Conservation (phyloP, 2,329 filamentous ascomycete species). For the Fusarium tuaranense region DNA sequence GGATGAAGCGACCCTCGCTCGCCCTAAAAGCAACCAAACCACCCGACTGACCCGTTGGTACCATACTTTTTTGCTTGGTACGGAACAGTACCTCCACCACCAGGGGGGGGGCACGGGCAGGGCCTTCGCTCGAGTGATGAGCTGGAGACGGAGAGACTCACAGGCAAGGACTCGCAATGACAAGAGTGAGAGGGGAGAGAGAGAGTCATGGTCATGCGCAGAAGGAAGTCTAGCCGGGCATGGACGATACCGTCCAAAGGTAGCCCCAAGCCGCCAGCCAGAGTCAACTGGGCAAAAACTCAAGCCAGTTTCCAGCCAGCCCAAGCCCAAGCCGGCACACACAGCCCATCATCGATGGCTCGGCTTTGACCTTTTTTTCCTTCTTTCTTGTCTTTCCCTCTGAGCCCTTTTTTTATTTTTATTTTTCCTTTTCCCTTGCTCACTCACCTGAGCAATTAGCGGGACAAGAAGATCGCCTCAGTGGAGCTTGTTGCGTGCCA, state of each 20-base stretch:
- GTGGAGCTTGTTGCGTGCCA: conserved; percentile 8
- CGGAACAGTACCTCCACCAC: conserved; percentile 21
- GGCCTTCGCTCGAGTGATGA: not conserved
- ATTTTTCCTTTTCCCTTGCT: conserved; percentile 7
- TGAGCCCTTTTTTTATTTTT: not conserved
- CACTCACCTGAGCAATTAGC: conserved; percentile 7
- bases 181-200: not conserved
- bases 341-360: conserved; percentile 28
- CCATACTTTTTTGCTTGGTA: conserved; percentile 3
- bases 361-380: not conserved
- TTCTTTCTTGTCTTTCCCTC: not conserved
- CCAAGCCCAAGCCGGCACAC: conserved; percentile 28
- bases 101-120: not conserved
- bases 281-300: not conserved
- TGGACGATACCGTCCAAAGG: conserved; percentile 17
- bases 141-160: conserved; percentile 11
- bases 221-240: conserved; percentile 27
- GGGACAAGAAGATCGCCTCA: conserved; percentile 14
- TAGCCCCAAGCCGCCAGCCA: conserved; percentile 4
- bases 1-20: conserved; percentile 6
- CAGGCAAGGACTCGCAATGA: not conserved
- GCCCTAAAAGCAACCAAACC: conserved; percentile 15
- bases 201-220: conserved; percentile 33
- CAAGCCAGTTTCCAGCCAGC: conserved; percentile 19
- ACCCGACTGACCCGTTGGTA: conserved; percentile 17